Conservation (phyloP, 345 rosid species). For the Salix udensis region DNA sequence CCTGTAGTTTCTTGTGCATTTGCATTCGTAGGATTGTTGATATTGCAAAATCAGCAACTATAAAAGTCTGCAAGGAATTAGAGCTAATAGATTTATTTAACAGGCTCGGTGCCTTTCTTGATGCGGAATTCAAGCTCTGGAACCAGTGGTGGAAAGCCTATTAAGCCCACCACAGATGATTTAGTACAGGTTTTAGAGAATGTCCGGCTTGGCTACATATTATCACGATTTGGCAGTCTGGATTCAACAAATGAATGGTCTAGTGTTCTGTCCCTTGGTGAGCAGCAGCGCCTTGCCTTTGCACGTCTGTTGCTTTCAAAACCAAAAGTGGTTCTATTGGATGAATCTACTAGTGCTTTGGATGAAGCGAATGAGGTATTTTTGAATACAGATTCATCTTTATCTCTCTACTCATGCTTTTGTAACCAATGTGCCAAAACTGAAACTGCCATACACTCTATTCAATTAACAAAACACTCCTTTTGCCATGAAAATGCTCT, state of each 20-base stretch:
- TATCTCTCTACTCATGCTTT: not conserved
- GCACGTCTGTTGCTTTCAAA: conserved; percentile 76
- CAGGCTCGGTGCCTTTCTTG: conserved; percentile 54
- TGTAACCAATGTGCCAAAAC: not conserved
- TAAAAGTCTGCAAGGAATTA: not conserved
- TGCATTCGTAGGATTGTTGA: too few relatives aligned
- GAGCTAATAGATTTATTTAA: conserved; percentile 1
- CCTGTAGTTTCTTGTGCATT: not conserved
- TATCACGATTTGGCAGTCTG: conserved; percentile 62
- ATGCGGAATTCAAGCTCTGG: conserved; percentile 20
- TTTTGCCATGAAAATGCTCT: not conserved
- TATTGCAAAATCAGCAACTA: not conserved
- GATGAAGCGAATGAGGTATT: conserved; percentile 90
- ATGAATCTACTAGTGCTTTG: conserved; percentile 91
- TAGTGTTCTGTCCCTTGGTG: conserved; percentile 94
- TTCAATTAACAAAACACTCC: not conserved
- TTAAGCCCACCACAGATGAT: conserved; percentile 64
- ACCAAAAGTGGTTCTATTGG: conserved; percentile 77
- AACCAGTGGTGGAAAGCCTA: conserved; percentile 27
- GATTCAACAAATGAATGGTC: conserved; percentile 82
- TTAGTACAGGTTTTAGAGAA: conserved; percentile 54
- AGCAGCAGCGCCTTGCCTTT: conserved; percentile 94
- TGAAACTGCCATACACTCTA: not conserved
- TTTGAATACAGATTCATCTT: not conserved
- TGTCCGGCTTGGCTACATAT: conserved; percentile 68